phyloP scores from a whole-genome alignment of 2,329 filamentous ascomycete species.

The Fusarium buxicola region DNA sequence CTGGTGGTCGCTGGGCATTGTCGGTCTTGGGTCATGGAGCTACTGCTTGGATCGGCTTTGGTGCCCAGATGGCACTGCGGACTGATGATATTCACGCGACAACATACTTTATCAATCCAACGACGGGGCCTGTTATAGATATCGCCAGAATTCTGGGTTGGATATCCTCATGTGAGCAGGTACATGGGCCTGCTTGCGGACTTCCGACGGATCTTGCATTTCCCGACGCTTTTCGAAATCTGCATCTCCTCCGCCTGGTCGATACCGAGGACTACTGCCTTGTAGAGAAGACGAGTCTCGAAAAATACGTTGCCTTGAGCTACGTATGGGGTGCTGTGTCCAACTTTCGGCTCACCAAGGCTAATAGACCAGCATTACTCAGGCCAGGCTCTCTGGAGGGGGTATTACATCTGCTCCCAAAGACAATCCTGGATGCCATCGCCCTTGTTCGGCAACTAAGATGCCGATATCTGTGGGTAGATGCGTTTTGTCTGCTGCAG shows the following conservation, averaged over 20 bases:
- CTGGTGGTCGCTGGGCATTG: background rate
- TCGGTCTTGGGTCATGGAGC: accelerated
- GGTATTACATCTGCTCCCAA: background rate
- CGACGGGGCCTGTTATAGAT: background rate
- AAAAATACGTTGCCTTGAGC: conserved; percentile 19
- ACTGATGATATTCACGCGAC: too few relatives aligned
- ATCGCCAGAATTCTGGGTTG: background rate
- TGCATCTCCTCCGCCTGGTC: conserved; percentile 7
- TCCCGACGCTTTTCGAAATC: conserved; percentile 2
- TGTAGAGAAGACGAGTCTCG: background rate
- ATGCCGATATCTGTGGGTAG: conserved; percentile 19
- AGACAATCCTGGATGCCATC: conserved; percentile 9
- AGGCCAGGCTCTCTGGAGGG: background rate
- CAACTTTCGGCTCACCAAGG: conserved; percentile 18
- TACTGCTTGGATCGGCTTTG: background rate
- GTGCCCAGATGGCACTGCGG: background rate
- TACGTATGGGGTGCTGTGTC: conserved; percentile 24
- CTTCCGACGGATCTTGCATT: background rate
- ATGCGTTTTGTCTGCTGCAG: conserved; percentile 8
- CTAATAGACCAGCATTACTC: conserved; percentile 4
- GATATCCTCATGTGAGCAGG: background rate
- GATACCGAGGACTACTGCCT: background rate
- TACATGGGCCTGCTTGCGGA: background rate
- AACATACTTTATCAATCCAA: background rate
- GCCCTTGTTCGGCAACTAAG: background rate